These are phyloP conservation scores for Phlegmacium glaucopus DNA, from an alignment of 768 basidiomycete genomes.

Conservation along the genomic window DNA sequence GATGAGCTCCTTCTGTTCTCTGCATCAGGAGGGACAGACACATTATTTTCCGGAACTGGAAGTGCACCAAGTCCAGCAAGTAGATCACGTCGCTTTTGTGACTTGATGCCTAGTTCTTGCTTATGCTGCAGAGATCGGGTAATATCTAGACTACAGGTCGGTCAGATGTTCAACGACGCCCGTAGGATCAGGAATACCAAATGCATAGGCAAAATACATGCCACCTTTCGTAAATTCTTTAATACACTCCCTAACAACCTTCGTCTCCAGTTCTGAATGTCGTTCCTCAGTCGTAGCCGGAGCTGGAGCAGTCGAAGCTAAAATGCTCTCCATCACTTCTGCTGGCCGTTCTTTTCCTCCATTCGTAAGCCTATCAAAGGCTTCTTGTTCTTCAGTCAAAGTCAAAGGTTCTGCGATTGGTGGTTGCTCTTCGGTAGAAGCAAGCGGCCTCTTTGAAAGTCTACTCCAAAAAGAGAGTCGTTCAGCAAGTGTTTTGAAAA, in stretches of 20 bases:
- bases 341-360: slow-evolving; percentile 44
- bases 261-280: slow-evolving; percentile 75
- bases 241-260: slow-evolving; percentile 77
- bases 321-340: slow-evolving; percentile 53
- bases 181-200: slow-evolving; percentile 45
- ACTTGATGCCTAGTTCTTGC: slow-evolving; percentile 57
- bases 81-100: slow-evolving; percentile 55
- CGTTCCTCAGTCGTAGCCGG: slow-evolving; percentile 63
- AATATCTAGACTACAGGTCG: slow-evolving; percentile 47
- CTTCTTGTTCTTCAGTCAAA: slow-evolving; percentile 29
- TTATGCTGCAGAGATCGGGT: slow-evolving; percentile 84
- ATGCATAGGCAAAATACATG: slow-evolving; percentile 89
- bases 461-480: slow-evolving; percentile 77
- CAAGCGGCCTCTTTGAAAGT: slow-evolving; percentile 43
- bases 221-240: slow-evolving; percentile 77
- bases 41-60: slow-evolving; percentile 25
- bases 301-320: slow-evolving; percentile 58
- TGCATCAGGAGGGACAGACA: slow-evolving; percentile 13
- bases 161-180: neutral
- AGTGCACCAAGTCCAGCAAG: slow-evolving; percentile 59
- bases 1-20: slow-evolving; percentile 36
- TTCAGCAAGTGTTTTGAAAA: slow-evolving; percentile 60
- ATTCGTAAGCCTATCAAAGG: slow-evolving; percentile 43
- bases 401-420: slow-evolving; percentile 20
- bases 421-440: slow-evolving; percentile 11